Percentiles rank a stretch among this genome's conserved stretches.
These are phyloP conservation scores for Phytopythium montanum DNA, from an alignment of 352 stramenopile species.

Conservation along the genomic window DNA sequence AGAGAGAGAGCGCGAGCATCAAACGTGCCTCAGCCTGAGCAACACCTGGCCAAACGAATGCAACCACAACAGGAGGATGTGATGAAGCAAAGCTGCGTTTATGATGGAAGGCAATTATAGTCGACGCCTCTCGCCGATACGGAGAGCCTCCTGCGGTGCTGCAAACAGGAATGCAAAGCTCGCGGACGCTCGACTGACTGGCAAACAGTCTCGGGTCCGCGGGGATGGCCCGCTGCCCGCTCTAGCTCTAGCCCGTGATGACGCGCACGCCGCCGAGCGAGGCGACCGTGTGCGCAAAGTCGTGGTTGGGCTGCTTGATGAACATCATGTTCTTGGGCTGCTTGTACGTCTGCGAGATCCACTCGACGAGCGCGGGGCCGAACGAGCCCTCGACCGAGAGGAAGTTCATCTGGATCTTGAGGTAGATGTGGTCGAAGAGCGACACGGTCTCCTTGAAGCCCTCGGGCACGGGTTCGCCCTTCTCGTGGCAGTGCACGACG, in stretches of 20 bases:
- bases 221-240: background rate
- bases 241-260: conserved; percentile 83
- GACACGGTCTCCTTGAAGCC: conserved; percentile 85
- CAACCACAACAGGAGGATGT: too few relatives aligned
- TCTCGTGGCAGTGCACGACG: conserved; percentile 89
- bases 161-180: background rate
- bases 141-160: background rate
- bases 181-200: background rate
- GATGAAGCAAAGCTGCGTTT: too few relatives aligned
- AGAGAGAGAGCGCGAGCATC: background rate
- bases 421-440: conserved; percentile 93
- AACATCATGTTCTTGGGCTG: conserved; percentile 96
- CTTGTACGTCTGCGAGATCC: conserved; percentile 84
- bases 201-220: background rate
- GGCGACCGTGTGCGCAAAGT: conserved; percentile 92
- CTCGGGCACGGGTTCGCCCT: conserved; percentile 47
- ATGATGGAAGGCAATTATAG: background rate
- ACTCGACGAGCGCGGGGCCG: conserved; percentile 90
- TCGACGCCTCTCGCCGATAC: background rate
- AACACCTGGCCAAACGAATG: background rate
- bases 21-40: background rate
- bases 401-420: conserved; percentile 94
- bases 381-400: conserved; percentile 85
- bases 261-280: conserved; percentile 91
- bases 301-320: conserved; percentile 94